Percentiles rank a stretch among this genome's conserved stretches.
Evolutionary conservation across 305 asterid genomes (phyloP).

Genomic region (Rubia tinctorum): DNA sequence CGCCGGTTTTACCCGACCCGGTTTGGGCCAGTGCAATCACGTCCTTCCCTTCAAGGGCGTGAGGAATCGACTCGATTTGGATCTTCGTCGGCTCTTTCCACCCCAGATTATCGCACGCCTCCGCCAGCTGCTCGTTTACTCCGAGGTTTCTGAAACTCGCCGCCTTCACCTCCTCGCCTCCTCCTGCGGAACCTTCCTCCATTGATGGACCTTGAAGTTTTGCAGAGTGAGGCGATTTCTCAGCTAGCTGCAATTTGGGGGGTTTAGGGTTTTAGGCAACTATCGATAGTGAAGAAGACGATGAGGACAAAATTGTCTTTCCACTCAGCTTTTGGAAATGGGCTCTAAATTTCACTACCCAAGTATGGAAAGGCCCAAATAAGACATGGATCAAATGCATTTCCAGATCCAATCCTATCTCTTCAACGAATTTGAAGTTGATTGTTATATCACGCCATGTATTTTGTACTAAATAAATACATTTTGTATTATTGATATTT

Average conservation of each 20-base stretch:
- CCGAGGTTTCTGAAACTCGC: constrained; percentile 68
- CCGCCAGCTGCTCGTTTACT: constrained; percentile 51
- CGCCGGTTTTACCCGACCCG: constrained; percentile 97
- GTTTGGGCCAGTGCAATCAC: constrained; percentile 90
- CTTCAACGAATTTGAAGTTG: too few species aligned
- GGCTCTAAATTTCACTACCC: neutral
- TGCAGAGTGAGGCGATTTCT: neutral
- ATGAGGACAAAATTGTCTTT: neutral
- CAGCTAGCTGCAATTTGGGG: neutral
- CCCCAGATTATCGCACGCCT: constrained; percentile 70
- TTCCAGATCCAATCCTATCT: too few species aligned
- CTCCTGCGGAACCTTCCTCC: constrained; percentile 12
- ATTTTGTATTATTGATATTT: too few species aligned
- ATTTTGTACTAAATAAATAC: too few species aligned
- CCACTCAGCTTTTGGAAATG: neutral
- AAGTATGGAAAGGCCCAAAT: too few species aligned
- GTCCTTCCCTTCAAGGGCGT: constrained; percentile 67
- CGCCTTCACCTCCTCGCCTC: constrained; percentile 23
- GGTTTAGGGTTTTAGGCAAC: neutral
- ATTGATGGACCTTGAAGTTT: neutral
- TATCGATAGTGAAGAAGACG: neutral
- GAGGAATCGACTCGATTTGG: constrained; percentile 78
- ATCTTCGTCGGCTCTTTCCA: constrained; percentile 78
- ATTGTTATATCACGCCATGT: too few species aligned
- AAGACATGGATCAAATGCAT: too few species aligned